Conservation (phyloP, 352 stramenopile species). For the Globisporangium apiculatum region DNA sequence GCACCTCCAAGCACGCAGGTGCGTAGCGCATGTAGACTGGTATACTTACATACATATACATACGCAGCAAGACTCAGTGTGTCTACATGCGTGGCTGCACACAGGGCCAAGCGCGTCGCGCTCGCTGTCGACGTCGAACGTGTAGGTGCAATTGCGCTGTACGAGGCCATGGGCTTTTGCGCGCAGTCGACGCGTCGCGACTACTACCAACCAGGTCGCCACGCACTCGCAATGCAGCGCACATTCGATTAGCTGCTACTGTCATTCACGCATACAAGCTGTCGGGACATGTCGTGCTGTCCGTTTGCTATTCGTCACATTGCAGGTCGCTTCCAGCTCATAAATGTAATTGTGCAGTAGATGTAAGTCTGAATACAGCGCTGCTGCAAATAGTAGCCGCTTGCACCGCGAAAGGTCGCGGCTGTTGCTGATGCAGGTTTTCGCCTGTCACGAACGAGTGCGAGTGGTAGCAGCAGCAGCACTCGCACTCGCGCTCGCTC, state of each 20-base stretch:
- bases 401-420: not conserved
- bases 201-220: slow-evolving; percentile 34
- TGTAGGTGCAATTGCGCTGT: slow-evolving; percentile 25
- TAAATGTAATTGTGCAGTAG: no score
- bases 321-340: no score
- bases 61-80: no score
- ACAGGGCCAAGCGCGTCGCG: slow-evolving; percentile 9
- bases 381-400: no score
- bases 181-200: slow-evolving; percentile 19
- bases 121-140: slow-evolving; percentile 32
- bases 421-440: not conserved
- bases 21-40: no score
- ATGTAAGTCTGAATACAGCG: no score
- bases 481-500: not conserved
- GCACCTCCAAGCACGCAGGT: slow-evolving; percentile 23
- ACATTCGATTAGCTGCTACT: not conserved
- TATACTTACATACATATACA: no score
- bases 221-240: slow-evolving; percentile 34
- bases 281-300: no score
- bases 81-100: not conserved
- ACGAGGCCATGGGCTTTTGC: slow-evolving; percentile 29
- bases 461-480: not conserved
- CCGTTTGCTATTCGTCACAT: no score
- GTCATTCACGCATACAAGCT: not conserved
- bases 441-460: not conserved